phyloP scores from a whole-genome alignment of 1,139 yeast species.

The Protomyces pachydermus region DNA sequence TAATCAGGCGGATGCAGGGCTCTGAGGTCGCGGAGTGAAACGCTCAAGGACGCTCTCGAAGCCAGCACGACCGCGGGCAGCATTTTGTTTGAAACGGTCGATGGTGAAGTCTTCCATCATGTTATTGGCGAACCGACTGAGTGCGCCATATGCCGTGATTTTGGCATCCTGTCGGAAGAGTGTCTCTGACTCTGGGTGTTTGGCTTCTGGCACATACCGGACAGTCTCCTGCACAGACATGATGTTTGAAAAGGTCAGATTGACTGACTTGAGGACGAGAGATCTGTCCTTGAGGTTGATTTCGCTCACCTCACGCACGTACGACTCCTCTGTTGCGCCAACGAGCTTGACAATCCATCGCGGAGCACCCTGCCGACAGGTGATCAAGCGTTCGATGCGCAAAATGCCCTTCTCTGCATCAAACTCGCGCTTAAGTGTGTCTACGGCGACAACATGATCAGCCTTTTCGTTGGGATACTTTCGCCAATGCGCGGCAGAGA shows the following conservation, averaged over 20 bases:
- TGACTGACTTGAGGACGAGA: slow-evolving; percentile 73
- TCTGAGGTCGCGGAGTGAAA: background rate
- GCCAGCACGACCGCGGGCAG: slow-evolving; percentile 71
- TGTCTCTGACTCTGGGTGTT: slow-evolving; percentile 51
- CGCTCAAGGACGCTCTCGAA: slow-evolving; percentile 67
- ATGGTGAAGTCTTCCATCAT: slow-evolving; percentile 83
- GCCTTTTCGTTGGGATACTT: slow-evolving; percentile 91
- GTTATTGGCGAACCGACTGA: slow-evolving; percentile 66
- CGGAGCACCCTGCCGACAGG: slow-evolving; percentile 85
- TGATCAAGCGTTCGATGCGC: slow-evolving; percentile 79
- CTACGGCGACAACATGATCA: slow-evolving; percentile 93
- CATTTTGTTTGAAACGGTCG: slow-evolving; percentile 83
- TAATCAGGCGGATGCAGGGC: too few relatives aligned
- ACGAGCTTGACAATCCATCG: slow-evolving; percentile 68
- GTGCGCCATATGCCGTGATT: slow-evolving; percentile 75
- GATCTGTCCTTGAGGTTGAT: slow-evolving; percentile 65
- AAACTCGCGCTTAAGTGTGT: slow-evolving; percentile 68
- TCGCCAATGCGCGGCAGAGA: slow-evolving; percentile 94
- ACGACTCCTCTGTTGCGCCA: slow-evolving; percentile 69
- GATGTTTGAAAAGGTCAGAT: slow-evolving; percentile 73
- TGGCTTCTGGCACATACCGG: slow-evolving; percentile 62
- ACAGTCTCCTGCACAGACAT: slow-evolving; percentile 83
- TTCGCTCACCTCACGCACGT: slow-evolving; percentile 83
- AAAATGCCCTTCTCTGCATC: slow-evolving; percentile 54
- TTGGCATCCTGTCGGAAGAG: slow-evolving; percentile 76